Evolutionary conservation across 805 yeast species (phyloP), one percentile per base, ranked within the genome.

Genomic region (Debaryomyces hansenii): DNA sequence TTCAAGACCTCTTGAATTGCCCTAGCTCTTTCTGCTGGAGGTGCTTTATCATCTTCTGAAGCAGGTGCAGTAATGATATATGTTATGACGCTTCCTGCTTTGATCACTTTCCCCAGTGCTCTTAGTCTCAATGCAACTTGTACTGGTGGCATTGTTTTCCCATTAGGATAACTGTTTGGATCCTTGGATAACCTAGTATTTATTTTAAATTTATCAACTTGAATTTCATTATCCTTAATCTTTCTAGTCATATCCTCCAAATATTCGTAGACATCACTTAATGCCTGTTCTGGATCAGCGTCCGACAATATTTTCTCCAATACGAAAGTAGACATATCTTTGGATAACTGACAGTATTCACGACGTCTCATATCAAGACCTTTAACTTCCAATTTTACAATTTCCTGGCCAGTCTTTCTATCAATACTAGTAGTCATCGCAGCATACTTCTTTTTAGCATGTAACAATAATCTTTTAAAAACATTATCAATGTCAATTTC

Each of bases 281-380:
- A 70, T 0, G 94, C 90, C 27, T 81, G 83, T 55, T 89, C 92
- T 1, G 90, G 83, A 52, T 89, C 96, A 21, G 71, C 68, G 51
- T 85, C 90, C 7, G 87, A 78, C 16, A 92, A 72, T 37, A 92
- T 70, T 52, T 85, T 81, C 54, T 85, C 74, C 56, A 94, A 75
- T 5, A 89, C 87, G 63, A 76, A 83, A 6, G 83, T 80, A 1
- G 97, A 90, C 5, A 87, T 80, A 45, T 92, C 96, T 63, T 91
- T 94, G 0, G 98, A 89, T 41, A 94, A 69, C 41, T 90, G 96
- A 70, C 97, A 90, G 64, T 80, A 94, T 67, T 94, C 99, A 75
- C 99, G 89, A 66, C 99, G 90, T 60, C 81, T 84, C 96, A 94
- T 85, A 72, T 94, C 99, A 41, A 94, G 78, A 59, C 99, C 99